Base-by-base conservation (phyloP, 441 rosid genomes). In the Breynia disticha region DNA sequence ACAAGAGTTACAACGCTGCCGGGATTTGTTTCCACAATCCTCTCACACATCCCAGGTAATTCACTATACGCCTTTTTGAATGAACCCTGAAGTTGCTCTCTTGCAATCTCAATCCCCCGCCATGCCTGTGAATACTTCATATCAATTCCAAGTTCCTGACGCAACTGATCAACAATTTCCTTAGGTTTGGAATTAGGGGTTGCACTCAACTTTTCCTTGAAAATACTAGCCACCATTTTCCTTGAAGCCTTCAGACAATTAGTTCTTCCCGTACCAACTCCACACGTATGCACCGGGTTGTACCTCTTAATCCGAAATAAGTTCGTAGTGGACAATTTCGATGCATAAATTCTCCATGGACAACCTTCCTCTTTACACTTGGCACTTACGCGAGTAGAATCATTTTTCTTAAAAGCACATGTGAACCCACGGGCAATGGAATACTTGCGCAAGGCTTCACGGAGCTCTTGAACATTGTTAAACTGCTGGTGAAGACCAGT, bases 401-500 rank as follows among this genome's bases (percentile, higher is more conserved):
- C 80, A 51, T 79, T 79, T 55, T 73, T 69, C 68, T 76, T 79
- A 48, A 73, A 71, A 42, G 48, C 60, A 63, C 67, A 66, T 15
- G 68, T 63, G 51, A 79, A 79, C 19, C 81, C 75, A 62, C 72
- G 69, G 18, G 83, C 79, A 54, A 76, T 61, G 20, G 73, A 71
- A 60, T 75, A 78, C 54, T 64, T 68, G 38, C 76, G 76, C 17
- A 78, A 57, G 0, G 79, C 78, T 16, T 79, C 83, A 46, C 79
- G 83, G 45, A 79, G 66, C 47, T 75, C 80, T 50, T 52, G 60
- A 28, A 79, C 80, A 39, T 67, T 71, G 21, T 69, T 65, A 66
- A 79, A 79, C 68, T 73, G 76, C 67, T 79, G 83, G 54, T 75
- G 80, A 45, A 72, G 65, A 32, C 83, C 79, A 17, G 79, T 79